Conservation (phyloP, 2,329 filamentous ascomycete genomes). For the Celoporthe dispersa region DNA sequence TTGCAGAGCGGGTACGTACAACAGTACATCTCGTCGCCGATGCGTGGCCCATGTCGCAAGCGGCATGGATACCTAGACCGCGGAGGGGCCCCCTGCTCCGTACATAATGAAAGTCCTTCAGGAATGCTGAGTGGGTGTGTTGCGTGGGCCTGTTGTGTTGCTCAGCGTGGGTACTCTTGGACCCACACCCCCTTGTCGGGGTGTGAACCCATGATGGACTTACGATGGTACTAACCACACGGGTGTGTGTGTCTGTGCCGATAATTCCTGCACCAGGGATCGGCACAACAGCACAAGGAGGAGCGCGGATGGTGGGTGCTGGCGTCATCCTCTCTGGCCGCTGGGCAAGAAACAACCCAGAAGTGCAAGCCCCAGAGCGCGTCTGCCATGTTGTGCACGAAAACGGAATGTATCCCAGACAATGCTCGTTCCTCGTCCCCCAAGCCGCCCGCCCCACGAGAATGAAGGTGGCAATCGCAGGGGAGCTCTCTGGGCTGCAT, state of each 20-base stretch:
- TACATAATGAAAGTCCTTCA: background rate
- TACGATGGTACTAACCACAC: background rate
- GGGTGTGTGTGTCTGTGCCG: background rate
- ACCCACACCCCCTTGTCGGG: constrained; percentile 1
- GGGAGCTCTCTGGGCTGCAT: background rate
- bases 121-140: constrained; percentile 8
- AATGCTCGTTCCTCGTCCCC: background rate
- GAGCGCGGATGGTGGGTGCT: background rate
- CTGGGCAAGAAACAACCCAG: background rate
- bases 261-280: background rate
- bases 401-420: constrained; percentile 5
- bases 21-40: background rate
- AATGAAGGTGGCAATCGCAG: background rate
- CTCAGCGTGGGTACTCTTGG: background rate
- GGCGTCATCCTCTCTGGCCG: background rate
- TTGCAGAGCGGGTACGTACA: background rate
- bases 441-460: constrained; percentile 7
- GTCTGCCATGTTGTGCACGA: background rate
- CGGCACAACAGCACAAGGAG: background rate
- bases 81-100: background rate
- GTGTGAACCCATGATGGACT: background rate
- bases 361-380: background rate
- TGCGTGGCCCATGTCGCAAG: background rate
- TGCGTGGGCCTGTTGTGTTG: background rate
- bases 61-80: background rate